Percentiles rank a stretch among this genome's conserved stretches.
Evolutionary conservation across 305 asterid species (phyloP).

Genomic region (Stenogyne calaminthoides): DNA sequence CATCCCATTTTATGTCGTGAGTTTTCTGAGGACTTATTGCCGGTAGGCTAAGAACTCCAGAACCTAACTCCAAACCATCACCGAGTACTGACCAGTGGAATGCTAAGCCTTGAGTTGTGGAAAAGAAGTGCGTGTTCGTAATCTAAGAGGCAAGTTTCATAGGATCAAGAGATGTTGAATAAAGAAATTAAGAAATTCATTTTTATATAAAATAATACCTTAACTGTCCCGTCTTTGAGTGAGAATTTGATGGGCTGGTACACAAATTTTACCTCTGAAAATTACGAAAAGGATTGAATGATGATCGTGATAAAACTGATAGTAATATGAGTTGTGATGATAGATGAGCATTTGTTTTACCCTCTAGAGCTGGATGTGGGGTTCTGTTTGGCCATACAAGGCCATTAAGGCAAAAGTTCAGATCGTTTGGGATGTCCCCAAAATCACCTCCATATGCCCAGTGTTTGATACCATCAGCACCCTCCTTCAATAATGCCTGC

Average conservation of each 20-base stretch:
- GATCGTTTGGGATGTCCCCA: conserved; percentile 91
- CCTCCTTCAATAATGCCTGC: conserved; percentile 80
- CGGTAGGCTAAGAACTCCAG: conserved; percentile 63
- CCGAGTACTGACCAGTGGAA: conserved; percentile 78
- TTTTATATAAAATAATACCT: conserved; percentile 50
- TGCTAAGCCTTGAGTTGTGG: conserved; percentile 69
- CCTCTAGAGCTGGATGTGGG: conserved; percentile 95
- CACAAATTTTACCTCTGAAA: conserved; percentile 87
- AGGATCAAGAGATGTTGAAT: conserved; percentile 22
- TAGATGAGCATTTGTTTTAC: conserved; percentile 42
- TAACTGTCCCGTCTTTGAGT: conserved; percentile 59
- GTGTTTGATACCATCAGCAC: conserved; percentile 64
- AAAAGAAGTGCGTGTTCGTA: conserved; percentile 74
- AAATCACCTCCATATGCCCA: conserved; percentile 99
- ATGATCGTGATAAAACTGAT: conserved; percentile 2
- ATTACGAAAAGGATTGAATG: conserved; percentile 13
- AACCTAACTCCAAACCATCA: conserved; percentile 76
- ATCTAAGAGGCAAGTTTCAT: conserved; percentile 55
- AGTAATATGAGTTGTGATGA: conserved; percentile 11
- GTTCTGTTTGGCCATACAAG: conserved; percentile 90
- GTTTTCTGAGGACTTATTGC: conserved; percentile 65
- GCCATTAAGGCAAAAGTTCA: conserved; percentile 92
- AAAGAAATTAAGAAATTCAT: conserved; percentile 17
- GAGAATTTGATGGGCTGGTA: conserved; percentile 93
- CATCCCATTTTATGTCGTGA: conserved; percentile 55